Base-by-base conservation (phyloP, 2,329 filamentous ascomycete genomes). In the Monosporascus sp. region DNA sequence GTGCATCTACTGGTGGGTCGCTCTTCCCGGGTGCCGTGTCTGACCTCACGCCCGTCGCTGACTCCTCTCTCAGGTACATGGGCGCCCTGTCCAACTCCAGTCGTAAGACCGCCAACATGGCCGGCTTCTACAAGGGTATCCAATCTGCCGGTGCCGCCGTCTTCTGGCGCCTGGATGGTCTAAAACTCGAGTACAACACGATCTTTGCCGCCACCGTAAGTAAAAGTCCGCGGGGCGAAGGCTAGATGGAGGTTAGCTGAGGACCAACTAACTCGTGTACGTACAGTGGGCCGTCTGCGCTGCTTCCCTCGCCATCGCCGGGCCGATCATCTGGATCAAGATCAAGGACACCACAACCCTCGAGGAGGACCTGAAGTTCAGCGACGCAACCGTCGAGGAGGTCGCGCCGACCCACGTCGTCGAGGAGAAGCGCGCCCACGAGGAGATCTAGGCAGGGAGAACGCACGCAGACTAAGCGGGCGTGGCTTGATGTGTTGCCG, bases 81-180 rank as follows among this genome's bases (percentile, higher is more conserved):
- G 93, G 93, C 49, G 84, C 92, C 7, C 79, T 97, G 44, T 92
- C 90, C 67, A 97, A 97, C 82, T 96, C 93, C 59, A 85, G 89
- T 56, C 90, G 92, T 70, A 93, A 91, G 71, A 83, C 93, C 27
- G 92, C 93, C 74, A 96, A 97, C 77, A 88, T 93, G 66, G 88
- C 91, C 43, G 92, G 90, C 58, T 92, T 89, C 77, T 94, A 94
- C 81, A 94, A 94, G 76, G 75, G 74, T 49, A 88, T 96, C 59
- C 91, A 96, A 71, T 93, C 89, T n/a, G 90, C 89, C 19, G 91
- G 90, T 62, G 85, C 86, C 3, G 91, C 88, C 54, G 82, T 92
- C 63, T 88, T 83, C 64, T 89, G 83, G 84, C 81, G 84, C 26
- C 70, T 94, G 51, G 89, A 94, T 65, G 78, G 77, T 26, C 53